phyloP scores from a whole-genome alignment of 805 yeast genomes.

The Suhomyces prunicola region DNA sequence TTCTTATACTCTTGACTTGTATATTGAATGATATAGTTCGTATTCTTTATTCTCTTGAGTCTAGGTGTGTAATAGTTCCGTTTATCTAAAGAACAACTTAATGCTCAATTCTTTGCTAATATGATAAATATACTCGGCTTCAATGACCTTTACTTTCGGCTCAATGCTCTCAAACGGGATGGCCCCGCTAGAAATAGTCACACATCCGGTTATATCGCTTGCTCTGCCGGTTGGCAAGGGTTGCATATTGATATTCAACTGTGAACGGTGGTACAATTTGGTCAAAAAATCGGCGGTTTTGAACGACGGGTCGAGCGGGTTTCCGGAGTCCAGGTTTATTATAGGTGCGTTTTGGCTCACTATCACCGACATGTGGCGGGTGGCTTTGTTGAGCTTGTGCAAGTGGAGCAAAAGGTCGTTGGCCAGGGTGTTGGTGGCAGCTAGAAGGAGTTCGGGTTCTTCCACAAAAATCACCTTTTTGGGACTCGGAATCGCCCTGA shows the following conservation, averaged over 20 bases:
- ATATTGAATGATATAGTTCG: no score
- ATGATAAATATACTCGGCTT: constrained; percentile 62
- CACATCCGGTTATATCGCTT: constrained; percentile 72
- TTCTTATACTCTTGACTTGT: no score
- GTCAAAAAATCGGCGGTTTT: constrained; percentile 47
- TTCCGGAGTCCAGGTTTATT: constrained; percentile 23
- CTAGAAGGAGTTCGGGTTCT: constrained; percentile 44
- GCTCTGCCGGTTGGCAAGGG: constrained; percentile 82
- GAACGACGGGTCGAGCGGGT: constrained; percentile 31
- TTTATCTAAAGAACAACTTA: constrained; percentile 39
- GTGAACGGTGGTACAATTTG: constrained; percentile 49
- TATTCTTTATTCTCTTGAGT: no score
- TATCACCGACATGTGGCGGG: constrained; percentile 36
- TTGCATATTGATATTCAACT: constrained; percentile 51
- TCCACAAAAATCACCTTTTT: constrained; percentile 41
- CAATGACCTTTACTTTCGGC: constrained; percentile 33
- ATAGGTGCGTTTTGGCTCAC: constrained; percentile 35
- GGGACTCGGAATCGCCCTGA: constrained; percentile 5
- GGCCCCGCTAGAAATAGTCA: constrained; percentile 59
- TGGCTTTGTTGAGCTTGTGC: constrained; percentile 27
- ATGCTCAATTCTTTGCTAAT: constrained; percentile 53
- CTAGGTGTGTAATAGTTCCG: no score
- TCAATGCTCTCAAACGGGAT: constrained; percentile 21
- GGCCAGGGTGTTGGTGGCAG: constrained; percentile 38
- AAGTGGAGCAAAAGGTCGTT: constrained; percentile 34